Base-by-base conservation (phyloP, 768 basidiomycete genomes). In the Lactifluus piperatus region DNA sequence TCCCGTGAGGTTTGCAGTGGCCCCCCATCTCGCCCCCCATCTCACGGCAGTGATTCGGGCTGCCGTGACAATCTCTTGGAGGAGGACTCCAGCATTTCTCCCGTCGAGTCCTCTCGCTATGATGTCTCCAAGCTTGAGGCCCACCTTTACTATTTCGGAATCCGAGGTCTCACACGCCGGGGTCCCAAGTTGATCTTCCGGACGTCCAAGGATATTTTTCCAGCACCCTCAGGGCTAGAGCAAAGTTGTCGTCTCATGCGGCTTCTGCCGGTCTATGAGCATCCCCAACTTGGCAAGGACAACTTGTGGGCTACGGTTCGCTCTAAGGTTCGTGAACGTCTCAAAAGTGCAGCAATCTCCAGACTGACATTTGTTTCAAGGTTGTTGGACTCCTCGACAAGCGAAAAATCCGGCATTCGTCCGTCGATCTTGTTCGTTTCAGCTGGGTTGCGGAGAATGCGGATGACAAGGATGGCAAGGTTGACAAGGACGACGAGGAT, bases 391-490 rank as follows among this genome's bases (percentile, higher is more conserved):
- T 58, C 27, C 61, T 62, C 47, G 16, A 48, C 47, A 2, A 45
- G 26, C 30, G 14, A 44, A 11, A 54, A 5, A 58, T 62, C 41
- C 14, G 18, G 43, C 32, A 29, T 24, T 22, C 57, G 2, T 54
- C 57, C 13, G 32, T 62, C 18, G 57, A 62, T n/a, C 49, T 62
- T 3, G 57, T 32, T 22, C 24, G 39, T 13, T 62, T 62, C 34
- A 36, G 27, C 14, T 62, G 62, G 62, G 44, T 47, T n/a, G 45
- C 57, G 26, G 41, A 65, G 50, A 30, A n/a, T 4, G 68, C 68
- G 20, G 63, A 66, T 45, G 55, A 60, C 57, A 60, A 65, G 55
- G 65, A 68, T 57, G 60, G 65, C 51, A 64, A 66, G 26, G 53
- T n/a, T 13, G 46, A 66, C 57, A 65, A 61, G 55, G 65, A 65